Evolutionary conservation across 148 eudicot genomes (phyloP), one percentile per base, ranked within the genome.

Genomic region (Nepenthes mirabilis): DNA sequence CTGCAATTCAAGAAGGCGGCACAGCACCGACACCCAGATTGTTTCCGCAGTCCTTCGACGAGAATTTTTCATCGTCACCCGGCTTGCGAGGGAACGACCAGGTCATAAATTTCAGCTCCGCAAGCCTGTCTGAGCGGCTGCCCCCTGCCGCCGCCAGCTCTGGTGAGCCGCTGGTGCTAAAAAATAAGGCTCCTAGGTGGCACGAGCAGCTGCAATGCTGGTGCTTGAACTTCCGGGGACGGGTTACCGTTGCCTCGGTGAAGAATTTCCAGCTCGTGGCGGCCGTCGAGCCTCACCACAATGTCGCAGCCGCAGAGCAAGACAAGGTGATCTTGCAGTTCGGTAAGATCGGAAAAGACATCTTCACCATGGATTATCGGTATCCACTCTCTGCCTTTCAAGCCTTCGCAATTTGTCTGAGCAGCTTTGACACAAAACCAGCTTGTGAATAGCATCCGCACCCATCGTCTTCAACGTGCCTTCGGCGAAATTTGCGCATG

Each of bases 181-280:
- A 87, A 63, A 91, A 84, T 75, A 91, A 84, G 73, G 77, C 95
- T 52, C 97, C 97, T 53, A 77, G 95, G 68, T 91, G 95, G 97
- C 97, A 91, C 33, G 97, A 84, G 58, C 95, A 87, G 70, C 76
- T 90, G 34, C 97, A 91, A 63, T 91, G 97, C 67, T 91, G 97
- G 97, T 91, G 97, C 76, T 67, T 91, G 59, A 87, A 91, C 62
- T 91, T 91, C 56, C 81, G 75, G 70, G 97, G 97, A 11, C 77
- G 97, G 34, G 95, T 91, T 5, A 91, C 97, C 1, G 95, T 91
- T 14, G 97, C 97, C 45, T 91, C 96, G 0, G 90, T 91, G 32
- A 88, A 88, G 75, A 91, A 88, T 60, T 88, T 91, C 70, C 96
- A 91, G 86, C 96, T 85, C 5, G 95, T 85, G 65, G 97, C 97